phyloP scores from a whole-genome alignment of 192 early-diverging fungal species.

The Rhizoclosmatium globosum region DNA sequence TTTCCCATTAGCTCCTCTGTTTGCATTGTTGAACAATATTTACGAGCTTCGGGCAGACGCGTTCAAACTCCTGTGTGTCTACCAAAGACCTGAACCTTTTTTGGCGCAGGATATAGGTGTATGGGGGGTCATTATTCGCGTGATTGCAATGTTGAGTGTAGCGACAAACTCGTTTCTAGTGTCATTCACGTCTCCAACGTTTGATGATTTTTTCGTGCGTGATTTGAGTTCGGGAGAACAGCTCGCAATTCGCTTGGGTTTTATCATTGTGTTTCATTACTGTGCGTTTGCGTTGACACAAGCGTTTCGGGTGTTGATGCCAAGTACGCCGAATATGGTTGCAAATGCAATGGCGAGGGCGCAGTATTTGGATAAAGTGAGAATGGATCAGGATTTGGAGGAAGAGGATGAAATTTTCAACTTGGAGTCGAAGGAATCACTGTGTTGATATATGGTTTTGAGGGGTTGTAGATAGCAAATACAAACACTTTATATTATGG shows the following conservation, averaged over 20 bases:
- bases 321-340: slow-evolving; percentile 23
- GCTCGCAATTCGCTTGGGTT: slow-evolving; percentile 29
- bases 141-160: slow-evolving; percentile 21
- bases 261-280: slow-evolving; percentile 41
- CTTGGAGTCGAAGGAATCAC: slow-evolving; percentile 8
- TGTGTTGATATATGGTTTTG: background rate
- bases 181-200: slow-evolving; percentile 36
- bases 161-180: slow-evolving; percentile 38
- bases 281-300: slow-evolving; percentile 10
- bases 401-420: slow-evolving; percentile 39
- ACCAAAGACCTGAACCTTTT: slow-evolving; percentile 34
- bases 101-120: slow-evolving; percentile 41
- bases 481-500: background rate
- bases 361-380: slow-evolving; percentile 34
- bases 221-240: slow-evolving; percentile 9
- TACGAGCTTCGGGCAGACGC: slow-evolving; percentile 62
- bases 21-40: slow-evolving; percentile 72
- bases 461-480: background rate
- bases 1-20: slow-evolving; percentile 75
- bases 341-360: slow-evolving; percentile 33
- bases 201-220: slow-evolving; percentile 20
- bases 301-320: slow-evolving; percentile 15
- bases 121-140: slow-evolving; percentile 23
- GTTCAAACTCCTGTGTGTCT: slow-evolving; percentile 31
- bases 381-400: slow-evolving; percentile 37